phyloP scores from a whole-genome alignment of 2,329 filamentous ascomycete species.

The Dactylonectria macrodidyma region DNA sequence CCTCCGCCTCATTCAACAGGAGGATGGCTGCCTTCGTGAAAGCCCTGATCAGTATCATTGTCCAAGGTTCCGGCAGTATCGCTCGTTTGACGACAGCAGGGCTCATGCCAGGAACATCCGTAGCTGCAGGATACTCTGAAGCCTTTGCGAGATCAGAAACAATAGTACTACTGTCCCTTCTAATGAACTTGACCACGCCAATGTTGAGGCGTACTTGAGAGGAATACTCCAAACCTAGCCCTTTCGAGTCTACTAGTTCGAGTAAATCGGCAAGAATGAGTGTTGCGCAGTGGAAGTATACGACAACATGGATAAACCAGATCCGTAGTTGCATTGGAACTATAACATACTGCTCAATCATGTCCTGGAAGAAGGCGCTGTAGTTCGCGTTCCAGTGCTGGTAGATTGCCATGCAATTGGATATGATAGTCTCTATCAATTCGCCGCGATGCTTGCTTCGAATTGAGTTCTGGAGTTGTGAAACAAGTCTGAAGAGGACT shows the following conservation, averaged over 20 bases:
- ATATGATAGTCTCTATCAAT: conserved; percentile 63
- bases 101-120: conserved; percentile 47
- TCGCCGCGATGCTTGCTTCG: conserved; percentile 55
- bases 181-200: conserved; percentile 57
- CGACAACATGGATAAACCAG: conserved; percentile 71
- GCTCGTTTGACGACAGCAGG: conserved; percentile 68
- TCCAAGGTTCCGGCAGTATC: conserved; percentile 73
- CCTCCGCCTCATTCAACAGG: conserved; percentile 54
- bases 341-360: conserved; percentile 62
- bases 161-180: conserved; percentile 59
- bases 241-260: conserved; percentile 61
- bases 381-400: conserved; percentile 69
- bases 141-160: conserved; percentile 65
- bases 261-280: conserved; percentile 69
- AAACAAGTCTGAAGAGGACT: conserved; percentile 69
- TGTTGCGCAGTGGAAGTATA: conserved; percentile 70
- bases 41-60: conserved; percentile 66
- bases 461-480: conserved; percentile 66
- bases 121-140: conserved; percentile 54
- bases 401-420: conserved; percentile 63
- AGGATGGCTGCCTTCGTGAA: conserved; percentile 63
- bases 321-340: conserved; percentile 69
- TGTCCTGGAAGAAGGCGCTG: conserved; percentile 65
- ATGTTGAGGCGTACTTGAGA: conserved; percentile 45
- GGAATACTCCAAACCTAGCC: conserved; percentile 45